Base-by-base conservation (phyloP, 192 early-diverging fungal species). In the Funneliformis geosporum region DNA sequence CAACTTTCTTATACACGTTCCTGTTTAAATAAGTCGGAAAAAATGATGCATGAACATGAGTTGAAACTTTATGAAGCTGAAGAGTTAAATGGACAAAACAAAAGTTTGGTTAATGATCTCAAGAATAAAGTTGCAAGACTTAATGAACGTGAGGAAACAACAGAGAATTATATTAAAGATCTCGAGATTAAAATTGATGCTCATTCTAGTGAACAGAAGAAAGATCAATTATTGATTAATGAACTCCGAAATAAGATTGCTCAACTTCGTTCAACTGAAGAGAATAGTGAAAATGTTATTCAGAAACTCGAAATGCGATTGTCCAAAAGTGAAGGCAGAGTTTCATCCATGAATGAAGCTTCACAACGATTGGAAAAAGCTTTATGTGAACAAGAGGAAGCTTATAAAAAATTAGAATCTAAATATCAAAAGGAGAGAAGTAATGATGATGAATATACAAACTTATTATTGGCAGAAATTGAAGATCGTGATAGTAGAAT, bases 1-100 rank as follows among this genome's bases (percentile, higher is more conserved):
- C 87, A 94, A 71, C 79, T 94, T 43, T 81, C 83, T n/a, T 76
- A 88, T 68, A 82, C 90, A 4, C 86, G 85, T 39, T 90, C 91
- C 23, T 84, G 88, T 8, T 55, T 94, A 60, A 89, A 85, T 42
- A 88, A 87, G 14, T 87, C 90, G 33, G 86, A 88, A 28, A 79
- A 84, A 42, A 84, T 87, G 28, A 81, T 90, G 47, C 82, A 88
- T 40, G 89, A 92, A 81, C 89, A 92, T 27, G 85, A 89, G 67
- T 84, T 85, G 4, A 85, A 85, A 50, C 84, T 91, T 16, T 76
- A 84, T 25, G 79, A 76, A 12, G 75, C 79, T 50, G 84, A 85
- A 42, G 76, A 82, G 23, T 60, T 75, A 59, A 77, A 65, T 81
- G 6, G n/a, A 39, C 14, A 47, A 73, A 77, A 81, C 16, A 60